Evolutionary conservation across 495 filamentous ascomycete genomes (phyloP), one percentile per base, ranked within the genome.

Genomic region (Penicillium atrosanguineum): DNA sequence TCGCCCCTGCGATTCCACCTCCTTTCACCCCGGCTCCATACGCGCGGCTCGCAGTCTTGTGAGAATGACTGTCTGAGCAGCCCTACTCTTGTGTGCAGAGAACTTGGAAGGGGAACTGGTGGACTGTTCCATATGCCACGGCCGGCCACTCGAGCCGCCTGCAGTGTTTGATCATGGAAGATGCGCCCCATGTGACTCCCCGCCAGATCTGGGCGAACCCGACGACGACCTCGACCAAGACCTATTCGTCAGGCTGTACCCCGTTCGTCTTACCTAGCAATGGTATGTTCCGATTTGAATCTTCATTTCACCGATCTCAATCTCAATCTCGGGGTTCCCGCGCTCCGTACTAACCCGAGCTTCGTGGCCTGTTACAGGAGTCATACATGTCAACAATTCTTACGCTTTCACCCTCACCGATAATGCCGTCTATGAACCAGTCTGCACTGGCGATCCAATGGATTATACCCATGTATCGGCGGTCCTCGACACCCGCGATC

Each of bases 401-500:
- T 78, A 77, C 18, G 60, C 79, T 38, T 66, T 89, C 31, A 87
- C 83, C 6, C 76, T 92, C 52, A 79, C 75, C 20, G 73, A 75
- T 49, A 81, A 83, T 56, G 85, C 81, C 38, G 69, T 85, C 21
- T 89, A 79, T 58, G 80, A 81, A 47, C 87, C 86, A 6, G 60
- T 78, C 16, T 90, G 87, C 61, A 82, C 84, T 4, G 70, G 72
- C 36, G 53, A 59, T 16, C 47, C 62, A 1, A 52, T 62, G 9
- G 58, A 67, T 7, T 65, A 60, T 7, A 44, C 55, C 49, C 56
- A 70, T 64, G 60, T 73, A 15, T 65, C 68, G 16, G 66, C 77
- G 41, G 68, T 73, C 36, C 78, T 83, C 38, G 83, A 91, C 61
- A 76, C 83, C 29, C 78, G 79, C 41, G 90, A 95, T 57, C 93